A percentile compares a stretch with the other conserved stretches of the same genome.
Conservation (phyloP, 2,329 filamentous ascomycete genomes). For the Podosphaera aphanis region DNA sequence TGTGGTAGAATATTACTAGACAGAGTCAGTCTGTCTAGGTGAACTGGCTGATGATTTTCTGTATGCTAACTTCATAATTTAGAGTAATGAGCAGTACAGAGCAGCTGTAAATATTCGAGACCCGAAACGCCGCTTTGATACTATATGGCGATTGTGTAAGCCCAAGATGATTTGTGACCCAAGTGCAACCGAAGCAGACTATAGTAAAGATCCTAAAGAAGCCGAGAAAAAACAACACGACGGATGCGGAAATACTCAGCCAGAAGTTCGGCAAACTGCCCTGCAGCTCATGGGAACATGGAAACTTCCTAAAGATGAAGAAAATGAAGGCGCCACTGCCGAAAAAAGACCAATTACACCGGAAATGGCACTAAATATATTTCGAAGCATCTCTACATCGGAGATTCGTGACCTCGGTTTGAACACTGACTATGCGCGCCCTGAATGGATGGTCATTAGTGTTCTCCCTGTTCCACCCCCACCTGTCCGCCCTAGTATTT, state of each 20-base stretch:
- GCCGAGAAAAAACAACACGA: conserved; percentile 41
- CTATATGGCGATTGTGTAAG: conserved; percentile 82
- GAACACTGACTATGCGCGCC: conserved; percentile 82
- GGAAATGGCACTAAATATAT: conserved; percentile 62
- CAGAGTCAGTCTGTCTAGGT: conserved; percentile 66
- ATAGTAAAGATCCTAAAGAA: conserved; percentile 32
- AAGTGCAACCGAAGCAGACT: conserved; percentile 45
- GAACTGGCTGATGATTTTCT: conserved; percentile 27
- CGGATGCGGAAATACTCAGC: conserved; percentile 80
- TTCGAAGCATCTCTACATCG: conserved; percentile 60
- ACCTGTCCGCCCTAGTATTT: conserved; percentile 87
- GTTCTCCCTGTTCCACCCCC: conserved; percentile 88
- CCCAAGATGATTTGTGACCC: conserved; percentile 67
- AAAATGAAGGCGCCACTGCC: conserved; percentile 41
- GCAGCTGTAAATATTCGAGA: conserved; percentile 68
- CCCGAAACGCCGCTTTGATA: conserved; percentile 81
- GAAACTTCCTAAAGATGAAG: conserved; percentile 53
- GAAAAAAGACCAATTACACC: conserved; percentile 70
- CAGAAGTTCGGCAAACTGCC: conserved; percentile 67
- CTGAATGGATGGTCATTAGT: conserved; percentile 95
- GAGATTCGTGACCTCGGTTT: conserved; percentile 74
- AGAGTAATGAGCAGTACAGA: conserved; percentile 68
- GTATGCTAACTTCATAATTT: conserved; percentile 35
- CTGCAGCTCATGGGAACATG: conserved; percentile 57
- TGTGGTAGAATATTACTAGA: conserved; percentile 95